Evolutionary conservation across 2,329 filamentous ascomycete genomes (phyloP).

Genomic region (Ophiostoma sp.): DNA sequence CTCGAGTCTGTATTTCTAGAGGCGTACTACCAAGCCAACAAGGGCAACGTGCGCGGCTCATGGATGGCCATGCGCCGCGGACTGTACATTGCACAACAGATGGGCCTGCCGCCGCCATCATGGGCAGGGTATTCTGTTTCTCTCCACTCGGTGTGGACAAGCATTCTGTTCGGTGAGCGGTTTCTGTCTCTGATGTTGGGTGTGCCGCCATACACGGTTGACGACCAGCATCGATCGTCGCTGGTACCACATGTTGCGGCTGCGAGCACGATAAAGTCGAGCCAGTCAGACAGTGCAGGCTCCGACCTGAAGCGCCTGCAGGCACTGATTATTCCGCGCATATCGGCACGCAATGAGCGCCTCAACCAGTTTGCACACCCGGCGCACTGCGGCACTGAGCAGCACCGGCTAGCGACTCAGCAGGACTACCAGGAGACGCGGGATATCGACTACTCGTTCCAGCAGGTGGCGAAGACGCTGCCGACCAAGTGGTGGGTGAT

Average conservation of each 20-base stretch:
- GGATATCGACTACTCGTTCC: conserved; percentile 34
- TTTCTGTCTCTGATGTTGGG: conserved; percentile 43
- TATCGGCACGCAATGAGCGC: conserved; percentile 36
- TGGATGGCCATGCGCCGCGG: conserved; percentile 41
- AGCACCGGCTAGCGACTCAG: background rate
- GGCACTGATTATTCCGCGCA: conserved; percentile 32
- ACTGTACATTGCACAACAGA: background rate
- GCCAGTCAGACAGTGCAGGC: background rate
- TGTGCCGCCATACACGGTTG: conserved; percentile 34
- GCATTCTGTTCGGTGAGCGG: conserved; percentile 39
- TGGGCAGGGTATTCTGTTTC: conserved; percentile 33
- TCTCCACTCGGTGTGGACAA: conserved; percentile 39
- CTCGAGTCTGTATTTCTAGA: conserved; percentile 46
- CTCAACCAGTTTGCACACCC: conserved; percentile 24
- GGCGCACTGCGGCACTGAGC: conserved; percentile 11
- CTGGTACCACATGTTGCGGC: background rate
- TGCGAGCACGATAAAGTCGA: background rate
- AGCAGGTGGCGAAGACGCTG: conserved; percentile 32
- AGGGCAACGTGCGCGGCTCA: conserved; percentile 40
- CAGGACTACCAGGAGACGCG: conserved; percentile 30
- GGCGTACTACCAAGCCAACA: conserved; percentile 41
- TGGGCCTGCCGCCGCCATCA: background rate
- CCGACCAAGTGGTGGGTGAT: conserved; percentile 37
- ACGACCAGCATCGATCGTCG: background rate
- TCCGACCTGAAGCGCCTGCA: conserved; percentile 33